These are phyloP conservation scores for Tulasnella sp. DNA, from an alignment of 768 basidiomycete species.

Conservation along the genomic window DNA sequence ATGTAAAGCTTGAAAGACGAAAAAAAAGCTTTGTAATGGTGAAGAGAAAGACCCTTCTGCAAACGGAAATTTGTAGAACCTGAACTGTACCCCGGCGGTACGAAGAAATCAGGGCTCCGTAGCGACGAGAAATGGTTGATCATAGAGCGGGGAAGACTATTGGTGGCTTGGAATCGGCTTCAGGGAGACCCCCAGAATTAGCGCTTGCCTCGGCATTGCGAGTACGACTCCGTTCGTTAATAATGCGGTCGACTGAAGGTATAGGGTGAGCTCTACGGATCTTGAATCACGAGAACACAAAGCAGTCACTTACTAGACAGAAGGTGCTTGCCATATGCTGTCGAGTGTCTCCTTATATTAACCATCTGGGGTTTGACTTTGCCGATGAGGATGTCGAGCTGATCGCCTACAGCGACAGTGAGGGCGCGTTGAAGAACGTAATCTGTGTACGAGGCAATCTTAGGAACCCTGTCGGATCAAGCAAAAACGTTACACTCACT, in stretches of 20 bases:
- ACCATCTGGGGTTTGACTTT: slow-evolving; percentile 54
- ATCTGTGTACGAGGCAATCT: slow-evolving; percentile 32
- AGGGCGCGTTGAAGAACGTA: slow-evolving; percentile 78
- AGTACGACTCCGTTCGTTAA: slow-evolving; percentile 2
- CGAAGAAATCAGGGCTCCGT: too few relatives aligned
- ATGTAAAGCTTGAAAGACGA: background rate
- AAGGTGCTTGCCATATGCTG: slow-evolving; percentile 68
- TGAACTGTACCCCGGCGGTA: too few relatives aligned
- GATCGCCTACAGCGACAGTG: slow-evolving; percentile 52
- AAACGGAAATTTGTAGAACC: too few relatives aligned
- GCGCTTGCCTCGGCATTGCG: background rate
- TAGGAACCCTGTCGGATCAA: background rate
- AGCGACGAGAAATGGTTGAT: background rate
- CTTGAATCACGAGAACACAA: background rate
- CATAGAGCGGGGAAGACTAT: background rate
- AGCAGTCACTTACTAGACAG: slow-evolving; percentile 48
- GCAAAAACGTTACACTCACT: slow-evolving; percentile 39
- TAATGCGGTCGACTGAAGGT: background rate
- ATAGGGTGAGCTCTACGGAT: background rate
- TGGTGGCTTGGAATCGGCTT: background rate
- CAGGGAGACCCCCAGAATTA: background rate
- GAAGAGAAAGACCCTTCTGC: too few relatives aligned
- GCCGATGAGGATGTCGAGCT: slow-evolving; percentile 50
- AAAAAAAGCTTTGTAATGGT: too few relatives aligned
- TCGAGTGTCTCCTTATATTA: slow-evolving; percentile 58